Conservation (phyloP, 2,329 filamentous ascomycete genomes). For the Cladobotryum protrusum region DNA sequence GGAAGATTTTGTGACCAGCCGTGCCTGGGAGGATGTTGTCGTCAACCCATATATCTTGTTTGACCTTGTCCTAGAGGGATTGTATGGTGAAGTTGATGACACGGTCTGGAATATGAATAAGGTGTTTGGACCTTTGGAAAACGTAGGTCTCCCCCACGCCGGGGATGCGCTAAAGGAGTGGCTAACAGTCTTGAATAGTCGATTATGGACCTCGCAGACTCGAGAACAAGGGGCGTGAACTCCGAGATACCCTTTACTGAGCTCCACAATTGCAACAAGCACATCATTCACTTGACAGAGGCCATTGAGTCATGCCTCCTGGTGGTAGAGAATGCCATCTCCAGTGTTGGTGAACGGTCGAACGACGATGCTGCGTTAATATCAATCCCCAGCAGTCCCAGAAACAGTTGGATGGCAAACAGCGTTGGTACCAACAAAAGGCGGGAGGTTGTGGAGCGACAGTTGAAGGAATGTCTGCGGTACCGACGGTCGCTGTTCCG, state of each 20-base stretch:
- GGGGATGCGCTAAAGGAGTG: not conserved
- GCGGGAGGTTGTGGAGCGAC: slow-evolving; percentile 16
- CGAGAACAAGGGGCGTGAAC: slow-evolving; percentile 2
- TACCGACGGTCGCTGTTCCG: slow-evolving; percentile 28
- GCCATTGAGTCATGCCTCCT: slow-evolving; percentile 23
- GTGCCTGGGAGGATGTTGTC: slow-evolving; percentile 19
- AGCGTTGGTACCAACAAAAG: not conserved
- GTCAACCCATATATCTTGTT: slow-evolving; percentile 24
- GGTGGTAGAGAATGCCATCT: slow-evolving; percentile 15
- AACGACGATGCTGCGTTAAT: slow-evolving; percentile 1
- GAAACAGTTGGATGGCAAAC: no score
- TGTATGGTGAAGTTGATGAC: slow-evolving; percentile 23
- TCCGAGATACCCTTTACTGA: slow-evolving; percentile 22
- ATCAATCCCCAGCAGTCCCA: not conserved
- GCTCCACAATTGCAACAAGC: slow-evolving; percentile 25
- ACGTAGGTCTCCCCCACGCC: slow-evolving; percentile 15
- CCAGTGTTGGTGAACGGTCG: not conserved
- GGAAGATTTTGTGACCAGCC: slow-evolving; percentile 17
- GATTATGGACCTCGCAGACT: slow-evolving; percentile 20
- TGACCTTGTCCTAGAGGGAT: slow-evolving; percentile 22
- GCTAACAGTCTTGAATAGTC: slow-evolving; percentile 12
- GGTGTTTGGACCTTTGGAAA: slow-evolving; percentile 23
- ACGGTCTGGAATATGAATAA: slow-evolving; percentile 25
- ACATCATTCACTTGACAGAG: slow-evolving; percentile 24
- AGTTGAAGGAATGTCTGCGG: slow-evolving; percentile 23